Conservation (phyloP, 2,329 filamentous ascomycete genomes). For the Sclerotinia glacialis region DNA sequence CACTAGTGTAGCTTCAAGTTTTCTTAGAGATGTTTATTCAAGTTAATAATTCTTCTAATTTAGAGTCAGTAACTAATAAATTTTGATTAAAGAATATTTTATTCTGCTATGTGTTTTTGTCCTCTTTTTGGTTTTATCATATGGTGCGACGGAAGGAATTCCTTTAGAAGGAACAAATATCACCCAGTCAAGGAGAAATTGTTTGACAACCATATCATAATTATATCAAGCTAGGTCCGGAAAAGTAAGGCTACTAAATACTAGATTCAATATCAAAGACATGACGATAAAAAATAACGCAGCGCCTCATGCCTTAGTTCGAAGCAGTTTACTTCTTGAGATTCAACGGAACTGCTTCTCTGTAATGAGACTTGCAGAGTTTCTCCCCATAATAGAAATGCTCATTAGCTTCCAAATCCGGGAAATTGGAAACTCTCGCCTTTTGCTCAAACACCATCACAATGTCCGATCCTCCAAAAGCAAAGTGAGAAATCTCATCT, state of each 20-base stretch:
- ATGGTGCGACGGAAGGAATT: too few species aligned
- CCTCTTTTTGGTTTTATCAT: too few species aligned
- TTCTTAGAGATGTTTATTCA: too few species aligned
- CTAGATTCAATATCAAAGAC: not conserved
- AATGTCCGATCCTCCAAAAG: constrained; percentile 46
- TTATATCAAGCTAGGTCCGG: not conserved
- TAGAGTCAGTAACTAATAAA: too few species aligned
- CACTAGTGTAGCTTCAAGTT: too few species aligned
- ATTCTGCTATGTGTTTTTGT: too few species aligned
- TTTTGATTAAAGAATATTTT: too few species aligned
- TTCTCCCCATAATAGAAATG: constrained; percentile 20
- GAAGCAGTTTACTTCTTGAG: not conserved
- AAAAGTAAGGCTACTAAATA: not conserved
- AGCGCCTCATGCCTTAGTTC: not conserved
- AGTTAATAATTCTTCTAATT: too few species aligned
- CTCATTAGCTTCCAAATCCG: constrained; percentile 5
- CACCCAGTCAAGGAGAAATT: not conserved
- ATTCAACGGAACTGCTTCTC: not conserved
- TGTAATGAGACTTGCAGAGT: constrained; percentile 16
- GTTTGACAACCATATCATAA: not conserved
- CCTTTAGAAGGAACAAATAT: too few species aligned
- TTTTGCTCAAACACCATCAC: constrained; percentile 41
- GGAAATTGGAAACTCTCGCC: constrained; percentile 18
- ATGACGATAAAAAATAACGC: not conserved
- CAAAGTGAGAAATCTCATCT: constrained; percentile 45